Conservation (phyloP, 2,329 filamentous ascomycete genomes). For the Falciphora oryzae region DNA sequence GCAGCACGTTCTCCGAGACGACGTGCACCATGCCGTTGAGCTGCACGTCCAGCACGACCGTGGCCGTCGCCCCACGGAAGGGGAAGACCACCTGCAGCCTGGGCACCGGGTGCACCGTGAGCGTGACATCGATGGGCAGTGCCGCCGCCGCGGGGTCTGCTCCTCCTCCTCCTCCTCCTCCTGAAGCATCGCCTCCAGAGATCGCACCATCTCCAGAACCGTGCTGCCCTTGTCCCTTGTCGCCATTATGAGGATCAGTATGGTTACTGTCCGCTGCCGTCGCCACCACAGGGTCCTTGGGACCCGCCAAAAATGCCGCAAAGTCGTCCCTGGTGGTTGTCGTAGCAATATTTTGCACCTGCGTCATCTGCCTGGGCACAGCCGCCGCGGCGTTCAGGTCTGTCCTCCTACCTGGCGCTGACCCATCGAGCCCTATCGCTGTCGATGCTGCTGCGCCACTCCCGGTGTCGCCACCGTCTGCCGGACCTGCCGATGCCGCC, state of each 20-base stretch:
- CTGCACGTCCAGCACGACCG: conserved; percentile 52
- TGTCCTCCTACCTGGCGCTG: conserved; percentile 1
- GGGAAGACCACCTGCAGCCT: conserved; percentile 50
- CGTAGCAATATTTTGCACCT: conserved; percentile 9
- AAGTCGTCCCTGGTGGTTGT: conserved; percentile 23
- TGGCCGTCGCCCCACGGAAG: conserved; percentile 39
- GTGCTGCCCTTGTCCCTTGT: neutral
- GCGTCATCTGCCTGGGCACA: neutral
- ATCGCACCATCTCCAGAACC: neutral
- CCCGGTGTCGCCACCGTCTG: conserved; percentile 1
- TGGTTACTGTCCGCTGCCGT: neutral
- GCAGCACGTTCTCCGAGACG: conserved; percentile 51
- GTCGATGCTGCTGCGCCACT: neutral
- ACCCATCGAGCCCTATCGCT: neutral
- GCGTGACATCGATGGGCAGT: conserved; percentile 43
- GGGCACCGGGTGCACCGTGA: conserved; percentile 44
- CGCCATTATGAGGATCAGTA: neutral
- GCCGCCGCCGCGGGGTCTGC: conserved; percentile 3
- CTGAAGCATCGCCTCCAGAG: neutral
- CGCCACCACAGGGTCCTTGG: neutral
- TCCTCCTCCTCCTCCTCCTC: conserved; percentile 1
- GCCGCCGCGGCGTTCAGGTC: neutral
- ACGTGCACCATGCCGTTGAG: conserved; percentile 55
- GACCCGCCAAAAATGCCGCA: conserved; percentile 15
- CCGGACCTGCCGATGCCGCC: conserved; percentile 13